These are phyloP conservation scores for Daldinia decipiens DNA, from an alignment of 495 filamentous ascomycete species.

Conservation along the genomic window DNA sequence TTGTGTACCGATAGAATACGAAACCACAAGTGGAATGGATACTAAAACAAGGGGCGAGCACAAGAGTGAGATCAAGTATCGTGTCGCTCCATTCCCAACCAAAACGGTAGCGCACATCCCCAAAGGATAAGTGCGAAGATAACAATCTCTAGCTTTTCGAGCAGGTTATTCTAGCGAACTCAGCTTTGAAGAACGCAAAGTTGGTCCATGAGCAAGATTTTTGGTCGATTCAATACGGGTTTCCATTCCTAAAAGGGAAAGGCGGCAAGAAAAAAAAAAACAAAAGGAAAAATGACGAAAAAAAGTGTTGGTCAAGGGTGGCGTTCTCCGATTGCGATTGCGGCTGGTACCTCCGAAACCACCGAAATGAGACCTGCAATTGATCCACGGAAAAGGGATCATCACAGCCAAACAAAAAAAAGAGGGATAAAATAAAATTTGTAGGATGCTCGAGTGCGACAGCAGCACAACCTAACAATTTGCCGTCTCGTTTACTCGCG, in stretches of 20 bases:
- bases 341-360: slow-evolving; percentile 48
- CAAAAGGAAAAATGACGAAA: slow-evolving; percentile 15
- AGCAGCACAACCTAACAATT: slow-evolving; percentile 38
- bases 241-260: slow-evolving; percentile 8
- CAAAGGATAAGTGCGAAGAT: slow-evolving; percentile 6
- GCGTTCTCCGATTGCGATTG: slow-evolving; percentile 43
- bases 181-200: neutral
- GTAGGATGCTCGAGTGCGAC: slow-evolving; percentile 34
- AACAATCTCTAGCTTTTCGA: neutral
- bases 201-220: slow-evolving; percentile 12
- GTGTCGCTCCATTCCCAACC: neutral
- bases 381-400: slow-evolving; percentile 45
- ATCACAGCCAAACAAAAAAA: slow-evolving; percentile 41
- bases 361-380: slow-evolving; percentile 50
- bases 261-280: slow-evolving; percentile 5
- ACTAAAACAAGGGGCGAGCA: slow-evolving; percentile 25
- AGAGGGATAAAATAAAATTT: slow-evolving; percentile 29
- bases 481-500: slow-evolving; percentile 28
- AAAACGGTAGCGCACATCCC: slow-evolving; percentile 2
- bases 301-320: slow-evolving; percentile 16
- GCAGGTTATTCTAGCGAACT: neutral
- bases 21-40: slow-evolving; percentile 40
- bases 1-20: slow-evolving; percentile 42
- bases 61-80: slow-evolving; percentile 1
- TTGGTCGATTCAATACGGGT: slow-evolving; percentile 14